Percentiles rank a stretch among this genome's conserved stretches.
Conservation (phyloP, 306 rosid genomes). For the Vicia faba region DNA sequence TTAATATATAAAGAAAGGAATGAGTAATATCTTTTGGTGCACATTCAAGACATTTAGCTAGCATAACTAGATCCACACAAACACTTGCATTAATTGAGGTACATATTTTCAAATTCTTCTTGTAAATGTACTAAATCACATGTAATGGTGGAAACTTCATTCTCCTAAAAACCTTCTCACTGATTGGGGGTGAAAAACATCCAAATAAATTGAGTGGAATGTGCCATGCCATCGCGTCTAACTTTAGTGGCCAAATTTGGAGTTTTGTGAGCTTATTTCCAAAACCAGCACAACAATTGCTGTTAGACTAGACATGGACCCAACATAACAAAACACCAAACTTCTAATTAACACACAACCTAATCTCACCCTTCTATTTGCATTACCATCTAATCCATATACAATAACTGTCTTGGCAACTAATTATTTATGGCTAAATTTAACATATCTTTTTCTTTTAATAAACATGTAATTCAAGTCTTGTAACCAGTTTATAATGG, state of each 20-base stretch:
- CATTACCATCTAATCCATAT: not conserved
- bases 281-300: constrained; percentile 54
- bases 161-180: constrained; percentile 30
- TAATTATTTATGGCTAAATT: not conserved
- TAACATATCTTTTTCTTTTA: too few species aligned
- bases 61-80: not conserved
- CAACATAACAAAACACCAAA: constrained; percentile 42
- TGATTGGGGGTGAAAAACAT: constrained; percentile 33
- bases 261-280: constrained; percentile 62
- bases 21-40: not conserved
- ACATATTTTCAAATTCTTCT: constrained; percentile 25
- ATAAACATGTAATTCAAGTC: too few species aligned
- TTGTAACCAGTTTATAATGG: too few species aligned
- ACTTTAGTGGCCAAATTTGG: constrained; percentile 58
- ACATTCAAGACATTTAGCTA: not conserved
- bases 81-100: not conserved
- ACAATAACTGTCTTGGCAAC: not conserved
- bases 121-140: constrained; percentile 19
- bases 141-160: constrained; percentile 37
- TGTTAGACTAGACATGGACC: constrained; percentile 63
- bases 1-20: too few species aligned
- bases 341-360: constrained; percentile 44
- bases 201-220: constrained; percentile 44
- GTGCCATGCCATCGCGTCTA: constrained; percentile 52
- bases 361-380: constrained; percentile 30